Evolutionary conservation across 495 filamentous ascomycete species (phyloP), one percentile per base, ranked within the genome.

Genomic region (Elaphomyces granulatus): DNA sequence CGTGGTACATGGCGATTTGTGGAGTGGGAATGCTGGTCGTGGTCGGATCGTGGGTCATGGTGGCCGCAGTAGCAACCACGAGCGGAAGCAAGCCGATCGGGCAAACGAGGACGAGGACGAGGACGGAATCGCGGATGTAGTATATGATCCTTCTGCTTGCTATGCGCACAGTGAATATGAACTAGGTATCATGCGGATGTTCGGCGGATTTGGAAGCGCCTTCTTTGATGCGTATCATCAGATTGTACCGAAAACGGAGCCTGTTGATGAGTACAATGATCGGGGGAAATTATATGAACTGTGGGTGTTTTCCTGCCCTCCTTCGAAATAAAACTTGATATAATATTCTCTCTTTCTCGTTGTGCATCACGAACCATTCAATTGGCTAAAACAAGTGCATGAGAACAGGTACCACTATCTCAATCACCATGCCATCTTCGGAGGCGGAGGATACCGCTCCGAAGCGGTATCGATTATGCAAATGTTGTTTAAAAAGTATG

Each of bases 111-210:
- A 55, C 16, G 61, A 36, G 34, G 53, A 49, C 1, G 41, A 64
- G n/a, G 71, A 66, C 3, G 69, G 62, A 3, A 61, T 63, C 0
- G 81, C 87, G 41, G 87, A 87, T 45, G 77, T 94, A 8, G 74
- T 93, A 3, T 94, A 79, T 61, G 87, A 94, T 59, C 77, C 86
- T 15, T 76, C 75, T 12, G 67, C 74, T 30, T 78, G 76, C 40
- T 94, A 87, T 59, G 83, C 75, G n/a, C 84, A 93, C 55, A 77
- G 65, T 12, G 87, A 94, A 66, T 94, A 77, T 62, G 87, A 94
- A 53, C 53, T 88, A 36, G 87, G 88, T 1, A 94, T 94, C 37
- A 94, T 94, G 87, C 70, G 70, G 42, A 87, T 96, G 83, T 94
- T 94, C 71, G 88, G 87, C 0, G 88, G 88, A 3, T 94, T 92